phyloP scores from a whole-genome alignment of 192 early-diverging fungal species.

The Entophlyctis helioformis region DNA sequence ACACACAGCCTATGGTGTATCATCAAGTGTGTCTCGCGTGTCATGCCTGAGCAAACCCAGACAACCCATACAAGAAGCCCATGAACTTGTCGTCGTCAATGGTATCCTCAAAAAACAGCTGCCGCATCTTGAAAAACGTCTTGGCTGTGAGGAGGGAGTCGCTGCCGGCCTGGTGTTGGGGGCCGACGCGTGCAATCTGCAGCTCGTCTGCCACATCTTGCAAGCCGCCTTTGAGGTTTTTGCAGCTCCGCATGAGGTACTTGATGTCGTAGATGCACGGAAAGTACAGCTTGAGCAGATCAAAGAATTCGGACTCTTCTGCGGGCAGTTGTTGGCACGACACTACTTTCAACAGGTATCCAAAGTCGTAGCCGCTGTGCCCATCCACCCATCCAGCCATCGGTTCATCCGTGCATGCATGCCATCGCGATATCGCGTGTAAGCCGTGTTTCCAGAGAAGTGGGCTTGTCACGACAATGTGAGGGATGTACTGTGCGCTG shows the following conservation, averaged over 20 bases:
- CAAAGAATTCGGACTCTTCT: conserved; percentile 94
- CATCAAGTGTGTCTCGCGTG: no score
- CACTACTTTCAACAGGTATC: conserved; percentile 90
- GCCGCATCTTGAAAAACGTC: conserved; percentile 97
- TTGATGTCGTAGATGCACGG: conserved; percentile 99
- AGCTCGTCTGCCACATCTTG: conserved; percentile 98
- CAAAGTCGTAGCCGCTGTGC: conserved; percentile 92
- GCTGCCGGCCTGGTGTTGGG: conserved; percentile 98
- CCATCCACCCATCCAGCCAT: conserved; percentile 1
- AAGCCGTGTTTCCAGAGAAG: no score
- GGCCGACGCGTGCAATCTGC: conserved; percentile 82
- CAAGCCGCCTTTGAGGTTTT: conserved; percentile 90
- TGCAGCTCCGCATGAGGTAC: conserved; percentile 93
- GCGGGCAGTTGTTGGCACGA: conserved; percentile 82
- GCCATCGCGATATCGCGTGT: no score
- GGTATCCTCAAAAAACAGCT: conserved; percentile 89
- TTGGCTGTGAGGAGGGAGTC: conserved; percentile 91
- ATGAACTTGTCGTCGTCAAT: conserved; percentile 92
- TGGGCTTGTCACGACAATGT: neutral
- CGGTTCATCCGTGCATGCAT: no score
- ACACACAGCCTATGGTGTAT: no score
- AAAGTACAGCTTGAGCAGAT: conserved; percentile 79
- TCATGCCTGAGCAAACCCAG: no score
- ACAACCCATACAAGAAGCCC: conserved; percentile 51
- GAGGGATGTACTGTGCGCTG: no score